Conservation (phyloP, 2,329 filamentous ascomycete genomes). For the Diaporthe sp. region DNA sequence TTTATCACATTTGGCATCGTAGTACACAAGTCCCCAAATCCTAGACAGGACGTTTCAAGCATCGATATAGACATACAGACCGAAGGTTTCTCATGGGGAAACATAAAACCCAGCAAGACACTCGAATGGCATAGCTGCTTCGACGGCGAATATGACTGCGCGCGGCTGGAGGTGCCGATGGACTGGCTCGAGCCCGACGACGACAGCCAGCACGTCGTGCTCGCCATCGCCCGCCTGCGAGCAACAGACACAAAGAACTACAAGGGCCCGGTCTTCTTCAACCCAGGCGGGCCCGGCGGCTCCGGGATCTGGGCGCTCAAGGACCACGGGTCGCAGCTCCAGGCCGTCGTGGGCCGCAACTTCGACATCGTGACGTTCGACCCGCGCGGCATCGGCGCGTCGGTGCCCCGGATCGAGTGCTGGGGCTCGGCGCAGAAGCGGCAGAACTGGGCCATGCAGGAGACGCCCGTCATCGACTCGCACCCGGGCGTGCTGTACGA, state of each 20-base stretch:
- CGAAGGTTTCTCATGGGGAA: slow-evolving; percentile 32
- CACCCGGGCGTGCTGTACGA: slow-evolving; percentile 62
- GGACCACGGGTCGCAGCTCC: slow-evolving; percentile 53
- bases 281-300: slow-evolving; percentile 63
- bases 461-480: slow-evolving; percentile 61
- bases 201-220: slow-evolving; percentile 50
- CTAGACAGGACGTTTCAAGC: slow-evolving; percentile 35
- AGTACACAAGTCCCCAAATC: slow-evolving; percentile 33
- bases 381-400: slow-evolving; percentile 65
- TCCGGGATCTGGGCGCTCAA: slow-evolving; percentile 57
- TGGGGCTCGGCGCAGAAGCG: slow-evolving; percentile 60
- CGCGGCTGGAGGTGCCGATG: slow-evolving; percentile 56
- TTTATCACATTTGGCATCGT: slow-evolving; percentile 33
- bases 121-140: slow-evolving; percentile 55
- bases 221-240: slow-evolving; percentile 56
- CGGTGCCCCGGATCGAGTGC: slow-evolving; percentile 65
- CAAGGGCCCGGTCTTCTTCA: slow-evolving; percentile 56
- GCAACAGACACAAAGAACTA: slow-evolving; percentile 48
- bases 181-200: slow-evolving; percentile 56
- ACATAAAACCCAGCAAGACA: slow-evolving; percentile 50
- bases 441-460: slow-evolving; percentile 60
- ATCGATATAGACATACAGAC: not conserved
- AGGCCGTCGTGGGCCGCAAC: slow-evolving; percentile 62
- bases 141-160: slow-evolving; percentile 53
- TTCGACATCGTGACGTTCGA: slow-evolving; percentile 67